Conservation (phyloP, 2,329 filamentous ascomycete species). For the Emydomyces testavorans region DNA sequence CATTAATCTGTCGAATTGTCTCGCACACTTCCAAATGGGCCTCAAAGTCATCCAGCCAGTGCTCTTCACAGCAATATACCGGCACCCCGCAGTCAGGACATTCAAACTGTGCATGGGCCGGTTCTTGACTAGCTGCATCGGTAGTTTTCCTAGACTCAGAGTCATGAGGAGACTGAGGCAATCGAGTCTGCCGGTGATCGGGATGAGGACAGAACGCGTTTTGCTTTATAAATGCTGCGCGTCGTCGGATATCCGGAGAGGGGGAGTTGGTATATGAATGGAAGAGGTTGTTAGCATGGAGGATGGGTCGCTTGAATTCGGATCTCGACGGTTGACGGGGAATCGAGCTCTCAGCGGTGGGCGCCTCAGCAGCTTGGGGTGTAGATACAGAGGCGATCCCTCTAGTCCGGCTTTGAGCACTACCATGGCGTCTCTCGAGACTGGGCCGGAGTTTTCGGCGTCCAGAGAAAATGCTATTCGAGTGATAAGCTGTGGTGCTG, state of each 20-base stretch:
- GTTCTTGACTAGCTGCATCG: slow-evolving; percentile 33
- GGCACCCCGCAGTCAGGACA: slow-evolving; percentile 94
- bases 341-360: neutral
- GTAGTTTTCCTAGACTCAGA: slow-evolving; percentile 50
- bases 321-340: slow-evolving; percentile 7
- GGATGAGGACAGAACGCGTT: slow-evolving; percentile 91
- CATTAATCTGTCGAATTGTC: slow-evolving; percentile 81
- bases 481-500: slow-evolving; percentile 2
- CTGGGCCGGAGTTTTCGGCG: slow-evolving; percentile 19
- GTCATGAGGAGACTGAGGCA: slow-evolving; percentile 53
- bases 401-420: slow-evolving; percentile 16
- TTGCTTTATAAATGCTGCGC: slow-evolving; percentile 82
- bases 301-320: slow-evolving; percentile 25
- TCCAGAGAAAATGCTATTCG: slow-evolving; percentile 22
- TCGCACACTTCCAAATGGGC: slow-evolving; percentile 87
- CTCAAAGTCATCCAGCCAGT: slow-evolving; percentile 95
- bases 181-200: slow-evolving; percentile 64
- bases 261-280: slow-evolving; percentile 85
- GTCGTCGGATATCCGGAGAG: slow-evolving; percentile 71
- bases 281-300: slow-evolving; percentile 74
- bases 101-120: slow-evolving; percentile 80
- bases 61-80: slow-evolving; percentile 83
- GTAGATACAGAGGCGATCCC: slow-evolving; percentile 10
- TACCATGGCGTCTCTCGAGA: slow-evolving; percentile 13
- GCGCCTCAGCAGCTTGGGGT: slow-evolving; percentile 1